Percentiles rank a stretch among this genome's conserved stretches.
Evolutionary conservation across 2,329 filamentous ascomycete species (phyloP).

Genomic region (Alternaria dauci): DNA sequence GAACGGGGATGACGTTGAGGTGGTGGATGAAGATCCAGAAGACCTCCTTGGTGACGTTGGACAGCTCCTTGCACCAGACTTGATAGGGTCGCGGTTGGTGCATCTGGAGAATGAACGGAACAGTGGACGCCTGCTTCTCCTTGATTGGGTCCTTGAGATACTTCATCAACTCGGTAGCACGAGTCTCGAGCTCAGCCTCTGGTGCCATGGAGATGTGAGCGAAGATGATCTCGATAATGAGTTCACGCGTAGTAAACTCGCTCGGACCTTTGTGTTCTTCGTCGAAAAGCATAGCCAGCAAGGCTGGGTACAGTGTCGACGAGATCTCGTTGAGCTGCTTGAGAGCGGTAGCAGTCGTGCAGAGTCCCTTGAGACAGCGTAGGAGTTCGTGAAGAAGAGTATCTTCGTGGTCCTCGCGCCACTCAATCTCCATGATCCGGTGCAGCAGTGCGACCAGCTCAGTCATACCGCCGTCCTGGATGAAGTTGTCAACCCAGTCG

Average conservation of each 20-base stretch:
- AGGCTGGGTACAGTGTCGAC: slow-evolving; percentile 80
- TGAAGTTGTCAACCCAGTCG: slow-evolving; percentile 92
- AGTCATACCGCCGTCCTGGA: slow-evolving; percentile 87
- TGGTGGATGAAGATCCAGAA: slow-evolving; percentile 99
- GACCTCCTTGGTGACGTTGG: slow-evolving; percentile 94
- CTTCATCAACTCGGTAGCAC: slow-evolving; percentile 76
- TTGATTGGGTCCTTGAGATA: slow-evolving; percentile 80
- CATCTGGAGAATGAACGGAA: slow-evolving; percentile 91
- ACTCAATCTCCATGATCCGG: slow-evolving; percentile 94
- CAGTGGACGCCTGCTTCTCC: slow-evolving; percentile 76
- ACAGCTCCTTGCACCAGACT: slow-evolving; percentile 91
- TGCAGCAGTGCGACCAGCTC: slow-evolving; percentile 87
- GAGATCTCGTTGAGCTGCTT: slow-evolving; percentile 83
- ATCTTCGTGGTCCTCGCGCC: slow-evolving; percentile 98
- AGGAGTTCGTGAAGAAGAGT: slow-evolving; percentile 89
- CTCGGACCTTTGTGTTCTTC: slow-evolving; percentile 98
- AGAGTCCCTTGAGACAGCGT: slow-evolving; percentile 91
- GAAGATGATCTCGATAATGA: slow-evolving; percentile 88
- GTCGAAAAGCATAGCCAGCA: slow-evolving; percentile 90
- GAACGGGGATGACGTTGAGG: slow-evolving; percentile 81
- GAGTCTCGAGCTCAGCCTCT: slow-evolving; percentile 66
- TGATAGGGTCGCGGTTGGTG: slow-evolving; percentile 86
- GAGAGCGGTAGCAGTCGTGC: slow-evolving; percentile 87
- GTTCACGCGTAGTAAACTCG: slow-evolving; percentile 91
- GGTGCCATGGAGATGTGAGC: slow-evolving; percentile 77